Conservation (phyloP, 2,329 filamentous ascomycete genomes). For the Ophiostoma himal-ulmi region DNA sequence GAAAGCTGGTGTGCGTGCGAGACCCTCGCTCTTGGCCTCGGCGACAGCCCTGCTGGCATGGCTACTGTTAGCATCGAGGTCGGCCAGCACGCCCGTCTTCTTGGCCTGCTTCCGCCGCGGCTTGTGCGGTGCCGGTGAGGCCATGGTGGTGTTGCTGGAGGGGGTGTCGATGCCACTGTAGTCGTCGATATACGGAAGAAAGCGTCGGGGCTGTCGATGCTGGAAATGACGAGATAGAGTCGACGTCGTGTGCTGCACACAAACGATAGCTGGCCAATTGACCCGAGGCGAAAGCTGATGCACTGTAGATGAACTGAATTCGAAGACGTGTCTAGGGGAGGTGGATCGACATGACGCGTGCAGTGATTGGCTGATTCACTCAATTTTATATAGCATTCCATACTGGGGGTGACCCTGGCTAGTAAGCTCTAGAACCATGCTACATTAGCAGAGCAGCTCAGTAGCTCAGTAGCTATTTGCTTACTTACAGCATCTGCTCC, state of each 20-base stretch:
- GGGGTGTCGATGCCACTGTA: neutral
- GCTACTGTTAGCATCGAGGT: constrained; percentile 16
- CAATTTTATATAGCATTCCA: too few species aligned
- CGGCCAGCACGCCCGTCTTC: constrained; percentile 22
- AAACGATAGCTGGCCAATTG: constrained; percentile 5
- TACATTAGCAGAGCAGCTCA: neutral
- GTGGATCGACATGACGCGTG: neutral
- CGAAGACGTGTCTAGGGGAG: constrained; percentile 8
- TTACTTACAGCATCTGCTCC: neutral
- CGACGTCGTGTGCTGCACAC: neutral
- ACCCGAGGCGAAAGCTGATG: neutral
- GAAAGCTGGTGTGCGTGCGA: constrained; percentile 64
- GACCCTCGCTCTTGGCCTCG: constrained; percentile 35
- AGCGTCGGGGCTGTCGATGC: neutral
- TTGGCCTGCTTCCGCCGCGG: constrained; percentile 54
- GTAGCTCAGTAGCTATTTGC: neutral
- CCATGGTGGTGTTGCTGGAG: neutral
- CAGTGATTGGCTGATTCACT: neutral
- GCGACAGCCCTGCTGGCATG: constrained; percentile 8
- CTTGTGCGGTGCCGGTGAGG: constrained; percentile 49
- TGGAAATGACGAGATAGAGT: neutral
- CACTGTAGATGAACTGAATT: constrained; percentile 1
- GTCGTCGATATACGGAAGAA: neutral
- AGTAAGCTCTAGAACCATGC: neutral
- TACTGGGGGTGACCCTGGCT: constrained; percentile 7